Evolutionary conservation across 2,329 filamentous ascomycete genomes (phyloP).

Genomic region (Cladosporium sp.): DNA sequence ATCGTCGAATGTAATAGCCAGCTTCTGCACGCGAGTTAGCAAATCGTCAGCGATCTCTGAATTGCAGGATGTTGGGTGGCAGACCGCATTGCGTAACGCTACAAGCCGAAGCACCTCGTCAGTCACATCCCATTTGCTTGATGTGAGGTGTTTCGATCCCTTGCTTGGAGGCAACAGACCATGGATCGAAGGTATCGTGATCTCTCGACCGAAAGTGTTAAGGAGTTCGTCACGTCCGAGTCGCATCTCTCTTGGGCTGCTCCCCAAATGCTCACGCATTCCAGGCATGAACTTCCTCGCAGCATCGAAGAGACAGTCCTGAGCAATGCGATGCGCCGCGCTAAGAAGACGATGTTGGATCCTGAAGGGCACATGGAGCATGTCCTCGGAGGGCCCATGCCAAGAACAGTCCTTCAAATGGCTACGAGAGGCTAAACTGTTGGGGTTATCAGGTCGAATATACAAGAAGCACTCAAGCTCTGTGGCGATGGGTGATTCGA

Average conservation of each 20-base stretch:
- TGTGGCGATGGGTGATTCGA: neutral
- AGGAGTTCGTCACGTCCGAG: neutral
- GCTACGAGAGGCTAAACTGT: neutral
- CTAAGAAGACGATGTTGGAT: neutral
- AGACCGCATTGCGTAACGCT: neutral
- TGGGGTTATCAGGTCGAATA: no score
- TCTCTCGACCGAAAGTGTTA: neutral
- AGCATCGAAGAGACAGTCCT: neutral
- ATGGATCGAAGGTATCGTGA: neutral
- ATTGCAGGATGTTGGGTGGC: neutral
- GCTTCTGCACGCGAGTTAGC: neutral
- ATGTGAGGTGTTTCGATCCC: neutral
- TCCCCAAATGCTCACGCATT: neutral
- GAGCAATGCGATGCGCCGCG: neutral
- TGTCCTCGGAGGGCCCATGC: neutral
- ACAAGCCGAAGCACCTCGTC: no score
- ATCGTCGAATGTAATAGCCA: neutral
- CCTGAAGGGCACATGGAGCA: neutral
- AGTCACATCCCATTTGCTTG: no score
- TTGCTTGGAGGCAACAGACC: neutral
- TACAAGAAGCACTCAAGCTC: no score
- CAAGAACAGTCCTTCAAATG: neutral
- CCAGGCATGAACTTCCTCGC: neutral
- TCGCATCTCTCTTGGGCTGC: neutral
- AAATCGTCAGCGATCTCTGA: neutral